Base-by-base conservation (phyloP, 805 yeast species). In the Suhomyces sp. region DNA sequence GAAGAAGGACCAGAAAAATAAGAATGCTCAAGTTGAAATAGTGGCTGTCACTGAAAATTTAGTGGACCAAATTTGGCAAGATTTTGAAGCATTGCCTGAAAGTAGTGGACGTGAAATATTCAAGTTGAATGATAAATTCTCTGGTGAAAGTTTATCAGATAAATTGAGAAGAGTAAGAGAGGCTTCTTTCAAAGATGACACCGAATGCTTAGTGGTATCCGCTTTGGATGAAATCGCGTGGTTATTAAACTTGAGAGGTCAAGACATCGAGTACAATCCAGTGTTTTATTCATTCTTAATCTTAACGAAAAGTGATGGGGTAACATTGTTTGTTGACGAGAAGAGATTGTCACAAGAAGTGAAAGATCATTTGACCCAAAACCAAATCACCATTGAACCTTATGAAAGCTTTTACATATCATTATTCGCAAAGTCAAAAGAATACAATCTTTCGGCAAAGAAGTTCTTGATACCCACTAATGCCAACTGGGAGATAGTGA, bases 21-120 rank as follows among this genome's bases (percentile, higher is more conserved):
- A 64, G 6, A 64, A 65, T 36, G 75, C 72, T 2, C 69, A 71
- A 48, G 73, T 79, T 17, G 76, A 71, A 52, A 59, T 82, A 12
- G 71, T 74, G 7, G 71, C 84, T 0, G 69, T 80, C n/a, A 63
- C 66, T 51, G 79, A 74, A 13, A 93, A 93, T 66, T 75, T 94
- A 59, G 73, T 94, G 29, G 97, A 90, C 60, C 60, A 63, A 24
- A 85, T 91, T 17, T 91, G 97, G 97, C 71, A 73, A 6, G 60
- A 73, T 9, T 84, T 84, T 61, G 93, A 90, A 71, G 77, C 77
- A 22, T 60, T 74, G 6, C 97, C 97, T 23, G 22, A 17, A 19
- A 63, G 60, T 4, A 27, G 60, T 9, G 74, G 89, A 52, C 76
- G 83, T 23, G 64, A 74, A 13, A 74, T 92, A 46, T 67, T 77